These are phyloP conservation scores for Apiotrichum montevideense DNA, from an alignment of 1,284 basidiomycete genomes.

Conservation along the genomic window DNA sequence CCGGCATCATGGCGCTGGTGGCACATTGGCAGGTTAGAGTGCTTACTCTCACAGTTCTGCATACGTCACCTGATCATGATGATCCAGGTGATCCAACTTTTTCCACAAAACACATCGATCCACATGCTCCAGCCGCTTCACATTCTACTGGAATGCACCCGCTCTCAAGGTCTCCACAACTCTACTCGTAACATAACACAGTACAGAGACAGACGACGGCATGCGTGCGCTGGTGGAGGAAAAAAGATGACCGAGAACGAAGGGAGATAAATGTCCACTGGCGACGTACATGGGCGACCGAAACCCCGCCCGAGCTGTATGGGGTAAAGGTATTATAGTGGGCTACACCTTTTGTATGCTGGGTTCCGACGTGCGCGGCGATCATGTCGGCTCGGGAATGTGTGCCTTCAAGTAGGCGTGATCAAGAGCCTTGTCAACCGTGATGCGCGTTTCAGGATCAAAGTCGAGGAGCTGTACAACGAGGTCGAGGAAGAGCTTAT, in stretches of 20 bases:
- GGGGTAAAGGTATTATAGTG: neutral
- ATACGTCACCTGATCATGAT: too few relatives aligned
- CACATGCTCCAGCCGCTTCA: too few relatives aligned
- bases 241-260: neutral
- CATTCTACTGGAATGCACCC: too few relatives aligned
- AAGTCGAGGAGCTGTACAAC: constrained; percentile 82
- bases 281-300: neutral
- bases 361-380: too few relatives aligned
- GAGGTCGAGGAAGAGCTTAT: constrained; percentile 66
- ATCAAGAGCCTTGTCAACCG: constrained; percentile 75
- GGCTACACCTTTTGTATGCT: neutral
- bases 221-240: neutral
- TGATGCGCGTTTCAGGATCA: constrained; percentile 80
- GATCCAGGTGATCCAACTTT: too few relatives aligned
- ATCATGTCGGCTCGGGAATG: constrained; percentile 13
- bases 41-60: too few relatives aligned
- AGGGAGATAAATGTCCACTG: neutral
- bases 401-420: constrained; percentile 67
- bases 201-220: constrained; percentile 2
- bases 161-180: neutral
- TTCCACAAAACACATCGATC: too few relatives aligned
- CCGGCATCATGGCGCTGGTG: too few relatives aligned
- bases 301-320: too few relatives aligned
- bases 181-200: constrained; percentile 10
- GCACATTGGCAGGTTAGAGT: too few relatives aligned